phyloP scores from a whole-genome alignment of 169 alveolate genomes.

The Ichthyophthirius multifiliis region DNA sequence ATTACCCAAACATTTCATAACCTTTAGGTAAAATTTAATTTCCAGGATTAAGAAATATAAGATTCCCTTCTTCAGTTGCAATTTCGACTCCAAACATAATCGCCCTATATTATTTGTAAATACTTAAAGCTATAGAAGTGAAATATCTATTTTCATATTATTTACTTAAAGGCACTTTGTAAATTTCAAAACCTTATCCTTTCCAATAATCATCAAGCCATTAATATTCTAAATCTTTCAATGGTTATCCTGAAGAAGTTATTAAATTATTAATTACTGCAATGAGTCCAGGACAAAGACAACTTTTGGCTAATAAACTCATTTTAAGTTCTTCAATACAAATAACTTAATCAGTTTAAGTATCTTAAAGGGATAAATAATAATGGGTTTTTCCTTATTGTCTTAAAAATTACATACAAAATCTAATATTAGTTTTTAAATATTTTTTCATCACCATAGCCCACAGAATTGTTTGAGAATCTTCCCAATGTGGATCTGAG shows the following conservation, averaged over 20 bases:
- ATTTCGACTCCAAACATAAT: constrained; percentile 79
- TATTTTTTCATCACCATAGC: constrained; percentile 79
- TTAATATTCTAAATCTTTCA: constrained; percentile 39
- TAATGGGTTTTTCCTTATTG: constrained; percentile 82
- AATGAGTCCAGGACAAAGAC: constrained; percentile 81
- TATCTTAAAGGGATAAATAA: constrained; percentile 62
- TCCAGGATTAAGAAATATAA: constrained; percentile 74
- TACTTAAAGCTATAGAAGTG: constrained; percentile 55
- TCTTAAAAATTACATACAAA: constrained; percentile 70
- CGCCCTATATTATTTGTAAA: constrained; percentile 59
- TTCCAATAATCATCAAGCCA: constrained; percentile 81
- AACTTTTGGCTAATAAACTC: constrained; percentile 74
- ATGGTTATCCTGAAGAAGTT: constrained; percentile 56
- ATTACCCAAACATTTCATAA: not conserved
- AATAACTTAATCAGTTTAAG: constrained; percentile 71
- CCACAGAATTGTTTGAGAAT: constrained; percentile 68
- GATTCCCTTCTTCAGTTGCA: constrained; percentile 45
- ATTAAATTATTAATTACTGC: constrained; percentile 74
- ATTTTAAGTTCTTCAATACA: constrained; percentile 80
- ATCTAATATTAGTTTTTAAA: constrained; percentile 41
- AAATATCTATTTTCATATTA: constrained; percentile 51
- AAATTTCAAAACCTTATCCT: constrained; percentile 81
- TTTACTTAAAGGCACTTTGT: constrained; percentile 53
- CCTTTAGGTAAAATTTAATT: constrained; percentile 41
- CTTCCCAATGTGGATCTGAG: constrained; percentile 74